Conservation (phyloP, 1,284 basidiomycete species). For the Tilletia indica region DNA sequence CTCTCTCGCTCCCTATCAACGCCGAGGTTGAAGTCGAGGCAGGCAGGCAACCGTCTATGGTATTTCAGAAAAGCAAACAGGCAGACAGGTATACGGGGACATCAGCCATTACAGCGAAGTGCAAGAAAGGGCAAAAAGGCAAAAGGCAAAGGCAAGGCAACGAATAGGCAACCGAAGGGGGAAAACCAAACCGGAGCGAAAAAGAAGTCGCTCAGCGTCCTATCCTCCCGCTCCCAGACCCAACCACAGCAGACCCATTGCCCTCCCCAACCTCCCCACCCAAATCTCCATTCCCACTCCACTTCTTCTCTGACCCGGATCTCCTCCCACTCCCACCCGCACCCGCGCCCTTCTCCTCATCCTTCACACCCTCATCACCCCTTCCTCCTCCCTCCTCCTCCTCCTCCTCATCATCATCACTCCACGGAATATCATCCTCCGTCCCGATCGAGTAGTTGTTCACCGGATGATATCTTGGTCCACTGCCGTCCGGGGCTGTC, state of each 20-base stretch:
- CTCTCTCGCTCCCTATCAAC: not conserved
- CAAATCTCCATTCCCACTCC: not conserved
- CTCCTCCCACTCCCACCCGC: not conserved
- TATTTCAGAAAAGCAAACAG: not conserved
- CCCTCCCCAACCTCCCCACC: not conserved
- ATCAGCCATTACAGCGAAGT: not conserved
- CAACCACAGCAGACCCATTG: not conserved
- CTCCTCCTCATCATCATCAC: slow-evolving; percentile 37
- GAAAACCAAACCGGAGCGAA: too few species aligned
- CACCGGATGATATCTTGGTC: slow-evolving; percentile 12
- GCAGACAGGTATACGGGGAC: not conserved
- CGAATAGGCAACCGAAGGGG: too few species aligned
- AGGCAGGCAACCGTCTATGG: not conserved
- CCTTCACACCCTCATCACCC: not conserved
- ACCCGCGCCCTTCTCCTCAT: not conserved
- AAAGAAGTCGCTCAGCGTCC: not conserved
- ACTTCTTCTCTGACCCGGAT: not conserved
- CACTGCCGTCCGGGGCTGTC: slow-evolving; percentile 59
- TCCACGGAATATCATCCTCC: slow-evolving; percentile 43
- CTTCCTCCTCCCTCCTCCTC: not conserved
- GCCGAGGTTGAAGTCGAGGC: not conserved
- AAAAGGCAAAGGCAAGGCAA: not conserved
- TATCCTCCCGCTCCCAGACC: not conserved
- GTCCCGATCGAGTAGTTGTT: slow-evolving; percentile 28
- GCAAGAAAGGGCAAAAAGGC: not conserved